Evolutionary conservation across 208 protist genomes (phyloP), one percentile per base, ranked within the genome.

Genomic region (Strigomonas culicis): DNA sequence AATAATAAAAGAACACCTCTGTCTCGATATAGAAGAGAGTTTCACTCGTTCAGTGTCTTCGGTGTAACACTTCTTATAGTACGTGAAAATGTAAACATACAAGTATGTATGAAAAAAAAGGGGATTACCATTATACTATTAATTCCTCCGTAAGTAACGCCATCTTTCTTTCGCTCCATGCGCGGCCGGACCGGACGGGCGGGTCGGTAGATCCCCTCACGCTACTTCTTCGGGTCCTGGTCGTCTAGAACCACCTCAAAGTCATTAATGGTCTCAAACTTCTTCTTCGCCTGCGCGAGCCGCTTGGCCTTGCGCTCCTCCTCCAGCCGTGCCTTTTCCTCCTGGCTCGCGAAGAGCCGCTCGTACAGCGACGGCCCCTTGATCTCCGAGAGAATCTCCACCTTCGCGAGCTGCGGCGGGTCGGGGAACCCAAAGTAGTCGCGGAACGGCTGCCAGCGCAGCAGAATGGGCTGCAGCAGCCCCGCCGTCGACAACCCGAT

Each of bases 401-500:
- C 43, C 66, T 85, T 84, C 1, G 85, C 81, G 0, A 76, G 80
- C 75, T 87, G 77, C 39, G 88, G 88, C 0, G 88, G 88, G 34
- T 94, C 88, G 0, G 86, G 89, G 70, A 95, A 93, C 1, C 62
- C 46, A 60, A 95, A 93, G 59, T 87, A 85, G 41, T 91, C 77
- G 19, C 89, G 83, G 65, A 95, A 95, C 19, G 83, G 80, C 73
- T 95, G 86, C 77, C 79, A 90, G 32, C 89, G 85, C 44, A 95
- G 75, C 27, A 95, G 55, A 21, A 95, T 62, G 3, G 89, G 89
- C 80, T 95, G 89, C 66, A 95, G 65, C 24, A 93, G 58, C 58
- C 89, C 89, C 0, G 77, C 83, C 4, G 72, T 83, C 0, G 89
- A 95, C 27, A 95, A 70, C 19, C 89, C 89, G 49, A 95, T 92